phyloP scores from a whole-genome alignment of 257 asterid species.

The Lycium barbarum region DNA sequence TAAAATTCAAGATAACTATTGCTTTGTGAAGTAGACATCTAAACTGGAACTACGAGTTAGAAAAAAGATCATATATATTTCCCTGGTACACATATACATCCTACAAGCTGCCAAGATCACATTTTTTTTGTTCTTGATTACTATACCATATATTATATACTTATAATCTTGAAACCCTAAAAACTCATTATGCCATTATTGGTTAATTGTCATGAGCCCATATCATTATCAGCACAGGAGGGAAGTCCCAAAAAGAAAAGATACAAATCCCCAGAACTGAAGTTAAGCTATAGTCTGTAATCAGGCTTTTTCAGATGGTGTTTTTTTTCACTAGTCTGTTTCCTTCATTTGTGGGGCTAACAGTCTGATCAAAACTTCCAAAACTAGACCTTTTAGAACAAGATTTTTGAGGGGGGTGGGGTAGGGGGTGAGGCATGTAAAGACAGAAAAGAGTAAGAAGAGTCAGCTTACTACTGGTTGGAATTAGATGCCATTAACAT shows the following conservation, averaged over 20 bases:
- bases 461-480: conserved; percentile 25
- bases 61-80: conserved; percentile 32
- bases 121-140: conserved; percentile 4
- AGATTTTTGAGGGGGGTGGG: conserved; percentile 28
- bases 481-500: conserved; percentile 62
- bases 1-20: background rate
- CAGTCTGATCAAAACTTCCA: conserved; percentile 42
- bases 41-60: conserved; percentile 25
- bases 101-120: conserved; percentile 50
- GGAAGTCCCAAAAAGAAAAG: conserved; percentile 25
- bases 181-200: conserved; percentile 16
- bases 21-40: conserved; percentile 14
- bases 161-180: conserved; percentile 1
- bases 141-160: background rate
- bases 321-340: background rate
- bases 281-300: conserved; percentile 54
- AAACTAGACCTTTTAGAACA: conserved; percentile 27
- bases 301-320: conserved; percentile 71
- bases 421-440: background rate
- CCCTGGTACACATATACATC: too few species aligned
- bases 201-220: background rate
- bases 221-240: background rate
- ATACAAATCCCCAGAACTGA: conserved; percentile 64
- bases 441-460: conserved; percentile 26
- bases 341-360: conserved; percentile 55